Conservation (phyloP, 2,329 filamentous ascomycete species). For the Nemania sp. region DNA sequence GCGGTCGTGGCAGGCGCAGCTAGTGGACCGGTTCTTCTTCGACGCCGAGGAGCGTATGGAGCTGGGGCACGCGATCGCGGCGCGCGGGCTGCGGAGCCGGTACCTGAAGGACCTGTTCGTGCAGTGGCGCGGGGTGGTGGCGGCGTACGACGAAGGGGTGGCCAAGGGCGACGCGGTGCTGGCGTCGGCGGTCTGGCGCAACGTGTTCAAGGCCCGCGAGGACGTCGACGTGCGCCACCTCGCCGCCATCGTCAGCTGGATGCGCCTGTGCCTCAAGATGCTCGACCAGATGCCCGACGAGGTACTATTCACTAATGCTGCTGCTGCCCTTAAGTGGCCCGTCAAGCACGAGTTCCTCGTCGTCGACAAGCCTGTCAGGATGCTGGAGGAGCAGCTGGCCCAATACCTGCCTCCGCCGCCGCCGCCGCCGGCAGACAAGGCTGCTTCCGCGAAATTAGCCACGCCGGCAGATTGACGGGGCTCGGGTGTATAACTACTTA, state of each 20-base stretch:
- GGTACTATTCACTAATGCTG: conserved; percentile 38
- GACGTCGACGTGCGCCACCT: conserved; percentile 55
- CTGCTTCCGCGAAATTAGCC: no score
- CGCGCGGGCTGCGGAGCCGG: conserved; percentile 61
- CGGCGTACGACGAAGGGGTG: conserved; percentile 83
- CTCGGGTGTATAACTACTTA: no score
- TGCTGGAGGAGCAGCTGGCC: conserved; percentile 42
- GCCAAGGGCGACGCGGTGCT: conserved; percentile 76
- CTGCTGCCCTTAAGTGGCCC: conserved; percentile 49
- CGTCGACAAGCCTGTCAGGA: conserved; percentile 48
- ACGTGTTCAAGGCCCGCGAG: conserved; percentile 75
- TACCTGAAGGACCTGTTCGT: conserved; percentile 87
- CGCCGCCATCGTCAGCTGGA: conserved; percentile 60
- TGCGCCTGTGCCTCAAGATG: conserved; percentile 51
- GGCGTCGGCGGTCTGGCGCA: conserved; percentile 87
- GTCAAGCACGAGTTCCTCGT: conserved; percentile 42
- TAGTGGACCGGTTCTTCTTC: conserved; percentile 95
- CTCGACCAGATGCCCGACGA: conserved; percentile 56
- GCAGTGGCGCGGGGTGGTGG: conserved; percentile 85
- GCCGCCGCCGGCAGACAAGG: no score
- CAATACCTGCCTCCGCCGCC: no score
- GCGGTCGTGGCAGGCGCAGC: conserved; percentile 81
- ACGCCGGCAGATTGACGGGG: no score
- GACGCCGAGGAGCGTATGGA: conserved; percentile 84
- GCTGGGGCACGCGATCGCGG: conserved; percentile 71